Percentiles rank a stretch among this genome's conserved stretches.
These are phyloP conservation scores for Rhizopus arrhizus DNA, from an alignment of 371 early-diverging fungal species.

Conservation along the genomic window DNA sequence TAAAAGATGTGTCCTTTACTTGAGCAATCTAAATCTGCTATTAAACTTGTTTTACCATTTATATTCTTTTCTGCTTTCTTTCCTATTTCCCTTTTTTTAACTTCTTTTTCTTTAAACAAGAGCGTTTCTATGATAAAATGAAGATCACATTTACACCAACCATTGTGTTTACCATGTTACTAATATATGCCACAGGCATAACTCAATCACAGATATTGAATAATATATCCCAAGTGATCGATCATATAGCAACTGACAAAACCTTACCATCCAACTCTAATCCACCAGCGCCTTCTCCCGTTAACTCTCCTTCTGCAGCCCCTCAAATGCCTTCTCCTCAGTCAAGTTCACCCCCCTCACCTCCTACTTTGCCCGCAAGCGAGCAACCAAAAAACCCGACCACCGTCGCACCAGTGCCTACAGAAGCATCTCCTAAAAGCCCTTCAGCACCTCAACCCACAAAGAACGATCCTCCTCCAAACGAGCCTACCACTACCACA, in stretches of 20 bases:
- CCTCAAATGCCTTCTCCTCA: slow-evolving; percentile 4
- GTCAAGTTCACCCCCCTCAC: slow-evolving; percentile 3
- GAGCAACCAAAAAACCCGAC: neutral
- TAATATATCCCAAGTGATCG: slow-evolving; percentile 15
- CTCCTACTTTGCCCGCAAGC: slow-evolving; percentile 7
- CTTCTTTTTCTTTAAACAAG: neutral
- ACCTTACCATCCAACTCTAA: slow-evolving; percentile 2
- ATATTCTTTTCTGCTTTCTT: slow-evolving; percentile 5
- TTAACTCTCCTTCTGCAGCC: slow-evolving; percentile 15
- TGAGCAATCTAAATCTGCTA: too few species aligned
- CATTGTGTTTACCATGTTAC: slow-evolving; percentile 8
- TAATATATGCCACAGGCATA: slow-evolving; percentile 5
- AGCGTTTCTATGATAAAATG: neutral
- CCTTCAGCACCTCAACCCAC: slow-evolving; percentile 5
- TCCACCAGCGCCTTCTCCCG: slow-evolving; percentile 6
- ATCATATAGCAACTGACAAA: slow-evolving; percentile 1
- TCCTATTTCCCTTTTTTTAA: slow-evolving; percentile 8
- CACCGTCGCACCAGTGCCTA: slow-evolving; percentile 1
- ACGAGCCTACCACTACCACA: slow-evolving; percentile 9
- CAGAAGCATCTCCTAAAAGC: slow-evolving; percentile 9
- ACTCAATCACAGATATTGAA: slow-evolving; percentile 18
- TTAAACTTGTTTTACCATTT: neutral
- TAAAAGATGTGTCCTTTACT: slow-evolving; percentile 9
- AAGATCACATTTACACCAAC: neutral
- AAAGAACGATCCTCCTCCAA: slow-evolving; percentile 8